Evolutionary conservation across 352 stramenopile species (phyloP), one percentile per base, ranked within the genome.

Genomic region (Globisporangium parvum): DNA sequence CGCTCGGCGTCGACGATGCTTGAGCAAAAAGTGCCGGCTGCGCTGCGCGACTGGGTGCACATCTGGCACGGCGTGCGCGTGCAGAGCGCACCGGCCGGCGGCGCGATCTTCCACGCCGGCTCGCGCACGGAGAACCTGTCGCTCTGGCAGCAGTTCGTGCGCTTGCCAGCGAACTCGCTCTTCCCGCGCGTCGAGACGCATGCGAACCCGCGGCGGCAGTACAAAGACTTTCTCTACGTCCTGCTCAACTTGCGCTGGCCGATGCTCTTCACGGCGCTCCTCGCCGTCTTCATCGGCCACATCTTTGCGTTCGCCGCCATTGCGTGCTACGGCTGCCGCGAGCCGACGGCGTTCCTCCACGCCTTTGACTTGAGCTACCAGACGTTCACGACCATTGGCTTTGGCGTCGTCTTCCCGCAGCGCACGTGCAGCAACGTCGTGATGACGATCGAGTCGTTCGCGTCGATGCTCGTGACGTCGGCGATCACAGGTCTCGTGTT

Each of bases 161-260:
- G 77, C 0, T 47, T 88, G 45, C 79, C 78, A 35, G 68, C 74
- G 41, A 87, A 89, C 53, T 85, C 80, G 59, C 75, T 93, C 18
- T 90, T 93, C 53, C 76, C 83, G 35, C 66, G 61, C 20, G 67
- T 93, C 1, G 63, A 77, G 31, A 87, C 83, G 26, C 63, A 64
- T 26, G 51, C 62, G 26, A 93, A 93, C 57, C 83, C 80, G 45
- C 71, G 80, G 18, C 72, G 69, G 44, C 64, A 70, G 23, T 91
- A 91, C 75, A 93, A 93, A 56, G 83, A 93, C 55, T 86, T 91
- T 24, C 57, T 90, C 10, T 93, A 93, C 55, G 73, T 91, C 59
- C 59, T 93, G 48, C 63, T 93, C 47, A 90, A 93, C 63, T 78
- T 89, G 77, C 78, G 79, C 47, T 91, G 80, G 80, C 73, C 80